Conservation (phyloP, 108 stramenopile genomes). For the Pseudonitzschia pungens region DNA sequence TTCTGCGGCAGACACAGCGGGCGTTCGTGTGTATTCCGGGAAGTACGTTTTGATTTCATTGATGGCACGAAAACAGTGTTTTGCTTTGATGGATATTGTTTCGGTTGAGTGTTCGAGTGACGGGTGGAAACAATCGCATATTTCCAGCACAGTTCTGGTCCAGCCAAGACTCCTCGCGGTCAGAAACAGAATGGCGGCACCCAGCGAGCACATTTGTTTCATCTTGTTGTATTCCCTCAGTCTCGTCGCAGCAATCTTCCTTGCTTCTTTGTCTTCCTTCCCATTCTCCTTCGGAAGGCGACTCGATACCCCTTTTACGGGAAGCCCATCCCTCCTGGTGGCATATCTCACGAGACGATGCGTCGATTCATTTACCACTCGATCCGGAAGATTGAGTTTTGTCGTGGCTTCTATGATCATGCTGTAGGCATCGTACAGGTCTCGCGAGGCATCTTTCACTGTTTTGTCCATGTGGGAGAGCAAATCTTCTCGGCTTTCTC, state of each 20-base stretch:
- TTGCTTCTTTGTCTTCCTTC: slow-evolving; percentile 12
- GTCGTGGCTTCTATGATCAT: slow-evolving; percentile 33
- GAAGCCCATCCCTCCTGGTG: slow-evolving; percentile 40
- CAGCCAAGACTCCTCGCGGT: slow-evolving; percentile 40
- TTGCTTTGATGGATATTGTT: slow-evolving; percentile 40
- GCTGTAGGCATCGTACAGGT: slow-evolving; percentile 50
- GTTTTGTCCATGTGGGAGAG: slow-evolving; percentile 27
- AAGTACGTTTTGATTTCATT: slow-evolving; percentile 47
- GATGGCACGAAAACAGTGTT: slow-evolving; percentile 59
- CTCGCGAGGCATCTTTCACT: slow-evolving; percentile 39
- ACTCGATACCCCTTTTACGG: slow-evolving; percentile 50
- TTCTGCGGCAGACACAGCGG: not conserved
- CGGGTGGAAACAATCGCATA: slow-evolving; percentile 39
- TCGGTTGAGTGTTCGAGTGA: slow-evolving; percentile 6
- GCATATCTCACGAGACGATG: slow-evolving; percentile 42
- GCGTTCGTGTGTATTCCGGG: slow-evolving; percentile 40
- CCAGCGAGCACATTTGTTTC: slow-evolving; percentile 47
- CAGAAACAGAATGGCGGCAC: slow-evolving; percentile 49
- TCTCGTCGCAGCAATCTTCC: not conserved
- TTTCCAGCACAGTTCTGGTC: slow-evolving; percentile 41
- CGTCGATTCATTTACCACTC: slow-evolving; percentile 38
- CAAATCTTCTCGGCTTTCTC: slow-evolving; percentile 40
- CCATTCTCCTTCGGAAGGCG: slow-evolving; percentile 14
- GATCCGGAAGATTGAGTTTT: slow-evolving; percentile 35
- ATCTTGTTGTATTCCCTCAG: slow-evolving; percentile 48